Conservation (phyloP, 2,329 filamentous ascomycete species). For the Sordariomycetes sp. region DNA sequence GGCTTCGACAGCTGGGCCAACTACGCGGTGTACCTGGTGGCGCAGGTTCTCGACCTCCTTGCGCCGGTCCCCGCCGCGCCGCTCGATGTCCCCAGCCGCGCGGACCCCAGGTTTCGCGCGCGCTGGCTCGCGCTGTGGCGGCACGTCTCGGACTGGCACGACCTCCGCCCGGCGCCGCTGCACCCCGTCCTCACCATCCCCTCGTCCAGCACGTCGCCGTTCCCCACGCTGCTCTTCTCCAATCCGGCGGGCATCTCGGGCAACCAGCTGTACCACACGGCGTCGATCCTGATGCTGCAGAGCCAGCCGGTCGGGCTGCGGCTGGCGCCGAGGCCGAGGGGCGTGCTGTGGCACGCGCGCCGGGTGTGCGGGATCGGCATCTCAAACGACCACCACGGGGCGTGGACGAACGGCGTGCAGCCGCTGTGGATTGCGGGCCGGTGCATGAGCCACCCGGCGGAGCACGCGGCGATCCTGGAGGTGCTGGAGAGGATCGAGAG, state of each 20-base stretch:
- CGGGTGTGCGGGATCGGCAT: conserved; percentile 41
- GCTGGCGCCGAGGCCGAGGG: conserved; percentile 24
- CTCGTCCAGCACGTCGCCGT: conserved; percentile 31
- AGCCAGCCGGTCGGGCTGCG: conserved; percentile 26
- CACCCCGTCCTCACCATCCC: conserved; percentile 22
- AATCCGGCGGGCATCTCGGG: conserved; percentile 41
- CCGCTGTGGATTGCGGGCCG: conserved; percentile 42
- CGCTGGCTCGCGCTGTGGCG: conserved; percentile 27
- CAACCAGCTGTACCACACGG: conserved; percentile 43
- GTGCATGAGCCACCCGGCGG: conserved; percentile 34
- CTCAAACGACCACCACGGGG: conserved; percentile 39
- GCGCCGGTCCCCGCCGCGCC: conserved; percentile 11
- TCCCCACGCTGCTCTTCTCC: conserved; percentile 37
- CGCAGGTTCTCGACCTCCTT: conserved; percentile 29
- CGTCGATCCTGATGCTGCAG: conserved; percentile 38
- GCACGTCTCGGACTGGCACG: conserved; percentile 29
- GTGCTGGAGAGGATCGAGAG: conserved; percentile 36
- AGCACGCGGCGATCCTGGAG: conserved; percentile 30
- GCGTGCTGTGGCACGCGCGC: conserved; percentile 39
- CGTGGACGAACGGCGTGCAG: conserved; percentile 43
- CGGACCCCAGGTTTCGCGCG: conserved; percentile 13
- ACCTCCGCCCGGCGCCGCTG: conserved; percentile 21
- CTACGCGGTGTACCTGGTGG: conserved; percentile 35
- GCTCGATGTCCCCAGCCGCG: conserved; percentile 8
- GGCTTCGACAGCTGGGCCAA: conserved; percentile 38